Base-by-base conservation (phyloP, 805 yeast genomes). In the Wickerhamiella cacticola region DNA sequence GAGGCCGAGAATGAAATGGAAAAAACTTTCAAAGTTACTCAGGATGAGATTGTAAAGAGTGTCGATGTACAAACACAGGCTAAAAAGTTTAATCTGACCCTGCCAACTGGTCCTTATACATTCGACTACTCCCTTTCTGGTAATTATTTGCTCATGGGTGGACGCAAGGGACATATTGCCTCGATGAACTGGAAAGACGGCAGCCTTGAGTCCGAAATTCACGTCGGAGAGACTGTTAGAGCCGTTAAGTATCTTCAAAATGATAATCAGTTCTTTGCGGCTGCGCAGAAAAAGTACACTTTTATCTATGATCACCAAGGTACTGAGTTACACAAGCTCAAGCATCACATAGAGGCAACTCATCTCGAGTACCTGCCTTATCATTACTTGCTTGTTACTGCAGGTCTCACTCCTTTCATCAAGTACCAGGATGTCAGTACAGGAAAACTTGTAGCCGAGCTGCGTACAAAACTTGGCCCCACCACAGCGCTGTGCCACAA, bases 371-470 rank as follows among this genome's bases (percentile, higher is more conserved):
- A 85, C 59, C 70, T 92, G 55, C 97, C 97, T 1, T 92, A 88
- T 63, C 98, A 92, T 66, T 88, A 80, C 58, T 68, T 92, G 33
- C 70, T 92, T 42, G 87, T 80, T 1, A 77, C 95, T 0, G 86
- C 94, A 1, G 97, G 98, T 36, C 79, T 82, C 56, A 77, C 94
- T 2, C 96, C 96, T 5, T 82, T 73, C 64, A 70, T 92, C 52
- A 85, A 83, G 65, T 92, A 85, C 64, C 97, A 92, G 60, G 98
- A 92, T 65, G 94, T 88, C 1, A 81, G 96, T 2, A 92, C 97
- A 0, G 98, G 98, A 52, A 75, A 72, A 41, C 67, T 86, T 28
- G 92, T 88, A 1, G 72, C 86, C 39, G 97, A 92, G 63, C 68
- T 79, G 25, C 74, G 88, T 60, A 87, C 96, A 7, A 86, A 82